phyloP scores from a whole-genome alignment of 208 protist genomes.

The Leishmania arabica region DNA sequence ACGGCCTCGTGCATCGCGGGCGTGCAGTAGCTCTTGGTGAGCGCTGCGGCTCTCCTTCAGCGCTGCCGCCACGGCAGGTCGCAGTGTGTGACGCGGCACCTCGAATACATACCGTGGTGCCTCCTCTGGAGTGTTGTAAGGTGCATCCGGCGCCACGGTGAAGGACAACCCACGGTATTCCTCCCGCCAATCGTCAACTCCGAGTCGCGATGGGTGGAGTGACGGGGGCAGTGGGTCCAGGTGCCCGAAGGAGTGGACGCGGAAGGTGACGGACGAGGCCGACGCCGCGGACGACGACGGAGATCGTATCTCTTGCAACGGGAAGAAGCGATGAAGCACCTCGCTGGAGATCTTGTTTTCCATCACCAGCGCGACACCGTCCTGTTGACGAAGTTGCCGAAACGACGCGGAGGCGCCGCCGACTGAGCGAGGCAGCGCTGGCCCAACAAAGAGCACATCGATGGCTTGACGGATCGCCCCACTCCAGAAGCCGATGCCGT shows the following conservation, averaged over 20 bases:
- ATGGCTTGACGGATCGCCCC: conserved; percentile 78
- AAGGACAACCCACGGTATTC: conserved; percentile 8
- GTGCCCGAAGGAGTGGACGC: conserved; percentile 64
- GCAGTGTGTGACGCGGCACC: conserved; percentile 51
- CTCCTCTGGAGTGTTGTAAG: conserved; percentile 20
- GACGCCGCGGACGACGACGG: conserved; percentile 5
- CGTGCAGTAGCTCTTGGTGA: not conserved
- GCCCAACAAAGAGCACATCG: conserved; percentile 75
- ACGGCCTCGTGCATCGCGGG: not conserved
- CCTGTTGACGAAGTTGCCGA: conserved; percentile 36
- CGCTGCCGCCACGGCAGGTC: conserved; percentile 38
- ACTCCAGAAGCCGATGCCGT: conserved; percentile 79
- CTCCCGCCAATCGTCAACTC: conserved; percentile 8
- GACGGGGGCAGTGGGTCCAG: conserved; percentile 67
- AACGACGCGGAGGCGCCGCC: conserved; percentile 44
- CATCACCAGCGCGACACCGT: conserved; percentile 13
- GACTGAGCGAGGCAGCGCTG: conserved; percentile 46
- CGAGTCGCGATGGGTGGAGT: conserved; percentile 23
- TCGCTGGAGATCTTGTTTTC: conserved; percentile 31
- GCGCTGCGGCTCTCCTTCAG: conserved; percentile 39
- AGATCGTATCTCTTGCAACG: conserved; percentile 50
- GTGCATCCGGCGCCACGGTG: conserved; percentile 27
- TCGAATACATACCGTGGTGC: conserved; percentile 69
- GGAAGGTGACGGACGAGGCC: conserved; percentile 37
- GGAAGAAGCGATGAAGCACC: conserved; percentile 58